A percentile compares a stretch with the other conserved stretches of the same genome.
These are phyloP conservation scores for Paraurostyla sp. DNA, from an alignment of 73 alveolate species.

Conservation along the genomic window DNA sequence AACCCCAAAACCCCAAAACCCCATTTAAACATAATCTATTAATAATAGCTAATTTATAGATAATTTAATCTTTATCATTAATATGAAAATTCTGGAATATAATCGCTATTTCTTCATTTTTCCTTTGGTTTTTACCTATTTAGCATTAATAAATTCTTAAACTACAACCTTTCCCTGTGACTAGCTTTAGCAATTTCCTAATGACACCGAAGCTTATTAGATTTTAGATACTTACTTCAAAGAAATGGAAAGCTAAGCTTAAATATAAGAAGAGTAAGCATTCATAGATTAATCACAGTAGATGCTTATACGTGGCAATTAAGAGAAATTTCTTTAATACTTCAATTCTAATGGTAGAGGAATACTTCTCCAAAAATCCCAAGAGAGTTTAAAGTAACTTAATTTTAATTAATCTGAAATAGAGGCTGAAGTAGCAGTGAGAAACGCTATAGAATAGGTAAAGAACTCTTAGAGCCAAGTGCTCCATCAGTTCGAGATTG, in stretches of 20 bases:
- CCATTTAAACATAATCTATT: too few relatives aligned
- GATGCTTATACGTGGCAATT: neutral
- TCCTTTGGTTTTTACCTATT: too few relatives aligned
- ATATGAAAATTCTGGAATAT: too few relatives aligned
- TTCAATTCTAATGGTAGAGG: neutral
- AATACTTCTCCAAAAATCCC: neutral
- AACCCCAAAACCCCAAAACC: too few relatives aligned
- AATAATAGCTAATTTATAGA: too few relatives aligned
- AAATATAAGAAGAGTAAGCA: neutral
- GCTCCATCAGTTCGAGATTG: neutral
- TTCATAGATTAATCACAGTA: neutral
- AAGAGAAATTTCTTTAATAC: neutral
- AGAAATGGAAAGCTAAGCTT: neutral
- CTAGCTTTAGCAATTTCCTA: too few relatives aligned
- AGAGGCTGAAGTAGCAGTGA: constrained; percentile 51
- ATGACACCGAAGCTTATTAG: too few relatives aligned
- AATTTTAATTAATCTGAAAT: neutral
- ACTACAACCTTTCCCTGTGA: too few relatives aligned
- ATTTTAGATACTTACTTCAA: neutral
- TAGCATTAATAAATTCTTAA: too few relatives aligned
- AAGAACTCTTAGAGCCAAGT: neutral
- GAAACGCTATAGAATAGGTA: constrained; percentile 34
- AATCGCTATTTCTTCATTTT: too few relatives aligned
- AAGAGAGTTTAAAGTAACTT: neutral
- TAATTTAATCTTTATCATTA: too few relatives aligned